Evolutionary conservation across 345 rosid species (phyloP).

Genomic region (Eucalyptus caleyi): DNA sequence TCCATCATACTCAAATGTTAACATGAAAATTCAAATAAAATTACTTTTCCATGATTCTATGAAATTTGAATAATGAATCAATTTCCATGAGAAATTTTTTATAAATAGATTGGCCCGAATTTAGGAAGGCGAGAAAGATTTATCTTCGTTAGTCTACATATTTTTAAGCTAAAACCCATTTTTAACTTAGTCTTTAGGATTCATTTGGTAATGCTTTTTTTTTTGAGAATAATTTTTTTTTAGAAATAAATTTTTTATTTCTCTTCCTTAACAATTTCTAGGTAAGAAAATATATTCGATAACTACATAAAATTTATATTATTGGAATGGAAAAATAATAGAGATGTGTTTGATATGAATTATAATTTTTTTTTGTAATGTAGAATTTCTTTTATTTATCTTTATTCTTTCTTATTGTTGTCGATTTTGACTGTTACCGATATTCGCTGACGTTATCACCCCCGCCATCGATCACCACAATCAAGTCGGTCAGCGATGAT

Average conservation of each 20-base stretch:
- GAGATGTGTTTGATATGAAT: too few species aligned
- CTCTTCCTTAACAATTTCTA: rapidly evolving
- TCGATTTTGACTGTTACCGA: rapidly evolving
- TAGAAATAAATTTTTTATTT: too few species aligned
- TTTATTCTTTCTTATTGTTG: rapidly evolving
- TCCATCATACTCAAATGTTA: not conserved
- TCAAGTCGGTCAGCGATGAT: too few species aligned
- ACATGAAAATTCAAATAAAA: not conserved
- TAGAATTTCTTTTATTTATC: too few species aligned
- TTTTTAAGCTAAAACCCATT: not conserved
- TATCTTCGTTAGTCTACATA: not conserved
- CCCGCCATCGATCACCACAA: rapidly evolving
- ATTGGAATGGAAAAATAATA: too few species aligned
- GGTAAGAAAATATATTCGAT: rapidly evolving
- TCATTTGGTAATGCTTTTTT: rapidly evolving
- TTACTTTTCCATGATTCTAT: not conserved
- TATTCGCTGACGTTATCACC: too few species aligned
- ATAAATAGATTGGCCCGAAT: not conserved
- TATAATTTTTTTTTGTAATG: too few species aligned
- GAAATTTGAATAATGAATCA: not conserved
- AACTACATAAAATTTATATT: too few species aligned
- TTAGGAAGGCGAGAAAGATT: not conserved
- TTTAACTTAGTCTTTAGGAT: too few species aligned
- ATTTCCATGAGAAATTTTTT: too few species aligned
- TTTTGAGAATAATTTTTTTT: rapidly evolving